Evolutionary conservation across 2,329 filamentous ascomycete genomes (phyloP), one percentile per base, ranked within the genome.

Genomic region (Botrytis fabae): DNA sequence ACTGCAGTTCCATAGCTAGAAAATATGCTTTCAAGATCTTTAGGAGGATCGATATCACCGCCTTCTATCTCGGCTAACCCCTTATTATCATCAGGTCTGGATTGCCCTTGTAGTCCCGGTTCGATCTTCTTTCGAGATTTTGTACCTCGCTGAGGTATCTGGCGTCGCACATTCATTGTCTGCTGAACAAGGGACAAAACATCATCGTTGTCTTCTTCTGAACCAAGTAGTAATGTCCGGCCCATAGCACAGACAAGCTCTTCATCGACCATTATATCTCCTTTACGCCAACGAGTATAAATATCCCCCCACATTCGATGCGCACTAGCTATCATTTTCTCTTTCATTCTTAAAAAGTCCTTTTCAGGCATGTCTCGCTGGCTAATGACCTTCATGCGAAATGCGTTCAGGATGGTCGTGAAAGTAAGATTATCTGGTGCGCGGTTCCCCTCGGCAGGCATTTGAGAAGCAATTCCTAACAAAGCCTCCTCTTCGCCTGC

Each of bases 291-390:
- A 75, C 90, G 90, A n/a, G 85, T 82, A 28, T 94, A 85, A 62
- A 97, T 86, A 79, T 97, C 94, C 61, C 89, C 85, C 96, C 96
- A 99, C 28, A 98, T 85, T 12, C 87, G 84, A 76, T 92, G 90
- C 32, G 88, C 93, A 74, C 94, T 90, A 32, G 87, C 82, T 38
- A 97, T 84, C 4, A 86, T 85, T 48, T 84, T 83, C 32, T 82
- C 80, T 35, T 80, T 63, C 78, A 73, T 85, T 79, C 74, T 62
- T 70, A 74, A 79, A 64, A 78, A 76, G 72, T 76, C 78, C 70
- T 77, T 73, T 16, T 75, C 79, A 78, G 77, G 74, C 79, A 78
- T 69, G 79, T 75, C 42, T 74, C 75, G 44, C 59, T 74, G 72
- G 38, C 42, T 40, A 77, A 80, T 80, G 18, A 83, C 81, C 54